These are phyloP conservation scores for Coniochaeta sp. DNA, from an alignment of 2,329 filamentous ascomycete genomes.

Conservation along the genomic window DNA sequence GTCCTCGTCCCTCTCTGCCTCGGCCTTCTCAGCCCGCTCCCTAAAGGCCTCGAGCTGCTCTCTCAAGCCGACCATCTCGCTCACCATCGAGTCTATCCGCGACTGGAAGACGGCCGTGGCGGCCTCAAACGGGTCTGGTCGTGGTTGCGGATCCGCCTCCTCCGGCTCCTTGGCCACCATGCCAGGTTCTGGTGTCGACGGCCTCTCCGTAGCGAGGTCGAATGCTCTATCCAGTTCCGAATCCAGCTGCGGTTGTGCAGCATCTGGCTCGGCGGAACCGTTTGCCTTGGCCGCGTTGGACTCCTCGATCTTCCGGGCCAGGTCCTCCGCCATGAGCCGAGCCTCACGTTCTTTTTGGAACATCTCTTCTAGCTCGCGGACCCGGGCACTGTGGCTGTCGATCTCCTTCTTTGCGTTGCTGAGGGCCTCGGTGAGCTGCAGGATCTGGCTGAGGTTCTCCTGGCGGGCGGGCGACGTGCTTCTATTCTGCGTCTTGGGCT, in stretches of 20 bases:
- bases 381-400: slow-evolving; percentile 69
- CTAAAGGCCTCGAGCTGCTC: slow-evolving; percentile 73
- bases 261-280: slow-evolving; percentile 25
- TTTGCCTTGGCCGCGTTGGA: slow-evolving; percentile 33
- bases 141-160: slow-evolving; percentile 3
- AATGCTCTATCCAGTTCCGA: slow-evolving; percentile 37
- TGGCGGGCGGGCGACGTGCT: slow-evolving; percentile 52
- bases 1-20: slow-evolving; percentile 64
- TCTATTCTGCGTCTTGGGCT: slow-evolving; percentile 49
- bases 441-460: slow-evolving; percentile 63
- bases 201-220: slow-evolving; percentile 32
- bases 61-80: slow-evolving; percentile 75
- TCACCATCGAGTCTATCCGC: slow-evolving; percentile 67
- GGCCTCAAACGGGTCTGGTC: slow-evolving; percentile 25
- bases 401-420: slow-evolving; percentile 80
- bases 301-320: slow-evolving; percentile 63
- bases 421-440: slow-evolving; percentile 77
- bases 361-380: slow-evolving; percentile 74
- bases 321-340: slow-evolving; percentile 75
- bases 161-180: slow-evolving; percentile 16
- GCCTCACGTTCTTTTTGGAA: slow-evolving; percentile 74
- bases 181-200: slow-evolving; percentile 12
- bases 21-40: slow-evolving; percentile 70
- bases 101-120: slow-evolving; percentile 48
- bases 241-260: slow-evolving; percentile 18